Evolutionary conservation across 2,329 filamentous ascomycete genomes (phyloP), one percentile per base, ranked within the genome.

Genomic region (Madurella mycetomatis): DNA sequence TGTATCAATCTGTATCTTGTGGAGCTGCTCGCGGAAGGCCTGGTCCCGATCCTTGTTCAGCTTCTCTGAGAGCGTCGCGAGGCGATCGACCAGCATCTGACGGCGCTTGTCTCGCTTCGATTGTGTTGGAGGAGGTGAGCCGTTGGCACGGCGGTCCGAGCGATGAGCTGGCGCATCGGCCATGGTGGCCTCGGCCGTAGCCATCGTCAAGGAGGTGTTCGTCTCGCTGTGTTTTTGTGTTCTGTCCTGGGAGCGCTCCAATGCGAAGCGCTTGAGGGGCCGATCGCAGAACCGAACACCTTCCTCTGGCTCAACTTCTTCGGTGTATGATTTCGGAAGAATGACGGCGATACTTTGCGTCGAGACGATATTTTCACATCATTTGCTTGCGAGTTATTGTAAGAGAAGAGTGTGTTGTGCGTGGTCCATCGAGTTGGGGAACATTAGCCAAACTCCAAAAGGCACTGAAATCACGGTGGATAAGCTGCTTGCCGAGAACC

Each of bases 101-200:
- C 91, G 86, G 68, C 92, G 86, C 72, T 95, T 94, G 74, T 97
- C 92, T 70, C 90, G 84, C 76, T 96, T 96, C 41, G 90, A 92
- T 59, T 77, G 77, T 8, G 62, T 47, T 1, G 67, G 63, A n/a
- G 66, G 67, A 30, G 67, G 63, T 11, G 65, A 69, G 42, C 59
- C 57, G 60, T 66, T 63, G 41, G 56, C 54, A 13, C 67, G 63
- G 41, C 65, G 64, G 48, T 66, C 66, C 3, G 53, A 49, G 19
- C 59, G 63, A n/a, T 54, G 54, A 17, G 42, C 19, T 25, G 59
- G 53, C 11, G 56, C 53, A 30, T 63, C 64, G 18, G 53, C 57
- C 58, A 64, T 62, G 47, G 54, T 45, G 44, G 30, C 48, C 12
- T 65, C 62, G 47, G 49, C 43, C 7, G 62, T 65, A 8, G 64